phyloP scores from a whole-genome alignment of 2,329 filamentous ascomycete species.

The Fusarium secorum region DNA sequence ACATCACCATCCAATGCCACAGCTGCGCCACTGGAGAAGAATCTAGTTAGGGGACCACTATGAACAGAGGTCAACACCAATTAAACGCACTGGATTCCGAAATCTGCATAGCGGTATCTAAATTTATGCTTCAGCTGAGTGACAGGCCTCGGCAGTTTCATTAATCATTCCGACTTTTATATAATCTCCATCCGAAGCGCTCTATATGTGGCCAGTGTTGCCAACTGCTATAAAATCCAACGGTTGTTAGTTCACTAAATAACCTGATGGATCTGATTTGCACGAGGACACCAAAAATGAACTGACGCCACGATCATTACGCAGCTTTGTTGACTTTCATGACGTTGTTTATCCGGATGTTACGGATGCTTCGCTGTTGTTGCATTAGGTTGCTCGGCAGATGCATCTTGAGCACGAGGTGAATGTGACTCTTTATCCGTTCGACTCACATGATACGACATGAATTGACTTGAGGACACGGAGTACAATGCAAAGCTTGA shows the following conservation, averaged over 20 bases:
- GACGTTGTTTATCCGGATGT: conserved; percentile 21
- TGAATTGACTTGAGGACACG: neutral
- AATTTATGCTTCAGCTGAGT: conserved; percentile 24
- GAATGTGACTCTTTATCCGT: neutral
- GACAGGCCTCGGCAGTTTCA: conserved; percentile 4
- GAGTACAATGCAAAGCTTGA: neutral
- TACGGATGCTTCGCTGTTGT: conserved; percentile 8
- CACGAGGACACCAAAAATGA: neutral
- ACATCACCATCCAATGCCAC: neutral
- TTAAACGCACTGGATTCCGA: neutral
- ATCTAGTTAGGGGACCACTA: conserved; percentile 11
- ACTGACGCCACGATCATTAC: conserved; percentile 11
- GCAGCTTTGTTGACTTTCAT: neutral
- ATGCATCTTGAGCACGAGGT: neutral
- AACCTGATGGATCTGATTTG: neutral
- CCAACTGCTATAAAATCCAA: neutral
- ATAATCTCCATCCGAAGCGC: neutral
- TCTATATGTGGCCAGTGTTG: neutral
- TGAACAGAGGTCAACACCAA: conserved; percentile 6
- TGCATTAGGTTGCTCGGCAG: neutral
- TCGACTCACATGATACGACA: neutral
- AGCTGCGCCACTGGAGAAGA: conserved; percentile 31
- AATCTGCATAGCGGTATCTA: conserved; percentile 2
- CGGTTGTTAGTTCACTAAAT: neutral
- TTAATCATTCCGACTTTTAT: neutral